phyloP scores from a whole-genome alignment of 2,329 filamentous ascomycete genomes.

The Tothia fuscella region DNA sequence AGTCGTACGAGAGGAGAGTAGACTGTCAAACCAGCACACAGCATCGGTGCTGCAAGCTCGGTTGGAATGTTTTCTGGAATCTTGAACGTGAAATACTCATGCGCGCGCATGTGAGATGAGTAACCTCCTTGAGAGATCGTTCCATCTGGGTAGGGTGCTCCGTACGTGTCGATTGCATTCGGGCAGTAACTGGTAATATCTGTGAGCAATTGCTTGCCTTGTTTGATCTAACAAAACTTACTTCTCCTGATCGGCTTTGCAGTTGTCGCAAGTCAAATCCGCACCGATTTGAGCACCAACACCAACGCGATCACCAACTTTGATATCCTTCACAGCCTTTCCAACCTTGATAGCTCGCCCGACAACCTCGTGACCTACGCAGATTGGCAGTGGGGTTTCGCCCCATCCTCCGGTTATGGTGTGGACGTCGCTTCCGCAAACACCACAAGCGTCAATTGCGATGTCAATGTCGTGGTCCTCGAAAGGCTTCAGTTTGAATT shows the following conservation, averaged over 20 bases:
- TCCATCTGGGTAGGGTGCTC: constrained; percentile 40
- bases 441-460: constrained; percentile 69
- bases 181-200: constrained; percentile 3
- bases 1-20: constrained; percentile 69
- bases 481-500: constrained; percentile 77
- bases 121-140: constrained; percentile 57
- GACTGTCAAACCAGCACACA: constrained; percentile 73
- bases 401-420: constrained; percentile 50
- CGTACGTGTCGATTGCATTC: constrained; percentile 35
- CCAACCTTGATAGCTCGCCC: constrained; percentile 39
- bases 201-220: background rate
- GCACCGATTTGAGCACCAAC: constrained; percentile 39
- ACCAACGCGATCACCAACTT: constrained; percentile 34
- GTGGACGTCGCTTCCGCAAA: constrained; percentile 38
- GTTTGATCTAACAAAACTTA: constrained; percentile 18
- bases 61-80: constrained; percentile 60
- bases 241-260: constrained; percentile 41
- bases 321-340: constrained; percentile 37
- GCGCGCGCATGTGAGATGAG: constrained; percentile 55
- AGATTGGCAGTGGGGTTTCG: constrained; percentile 46
- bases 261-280: constrained; percentile 37
- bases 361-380: constrained; percentile 53
- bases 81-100: constrained; percentile 65
- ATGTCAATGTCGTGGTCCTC: constrained; percentile 80
- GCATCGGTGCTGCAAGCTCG: constrained; percentile 59